These are phyloP conservation scores for Amanita thiersii DNA, from an alignment of 768 basidiomycete genomes.

Conservation along the genomic window DNA sequence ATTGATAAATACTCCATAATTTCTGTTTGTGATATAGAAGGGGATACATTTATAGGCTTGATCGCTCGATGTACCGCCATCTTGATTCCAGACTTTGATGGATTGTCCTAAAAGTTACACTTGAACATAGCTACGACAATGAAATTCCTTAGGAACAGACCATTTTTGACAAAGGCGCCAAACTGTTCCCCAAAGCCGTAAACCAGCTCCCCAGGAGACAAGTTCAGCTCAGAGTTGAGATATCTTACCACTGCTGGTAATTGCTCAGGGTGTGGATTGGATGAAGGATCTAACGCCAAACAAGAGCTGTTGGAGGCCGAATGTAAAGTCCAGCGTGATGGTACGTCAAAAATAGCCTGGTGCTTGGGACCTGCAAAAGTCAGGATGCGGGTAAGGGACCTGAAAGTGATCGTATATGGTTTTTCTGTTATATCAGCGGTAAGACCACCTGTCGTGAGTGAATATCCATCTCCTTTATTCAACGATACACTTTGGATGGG, in stretches of 20 bases:
- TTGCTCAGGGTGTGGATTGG: constrained; percentile 42
- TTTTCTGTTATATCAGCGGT: constrained; percentile 49
- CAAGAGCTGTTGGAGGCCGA: constrained; percentile 49
- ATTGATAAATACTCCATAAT: constrained; percentile 73
- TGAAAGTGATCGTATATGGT: constrained; percentile 57
- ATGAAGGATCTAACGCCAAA: constrained; percentile 46
- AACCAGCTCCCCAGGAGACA: constrained; percentile 62
- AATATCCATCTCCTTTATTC: constrained; percentile 20
- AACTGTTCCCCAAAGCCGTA: constrained; percentile 76
- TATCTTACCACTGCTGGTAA: constrained; percentile 38
- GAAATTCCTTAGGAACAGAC: constrained; percentile 24
- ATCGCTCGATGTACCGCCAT: constrained; percentile 66
- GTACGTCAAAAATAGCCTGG: constrained; percentile 49
- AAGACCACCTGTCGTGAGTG: constrained; percentile 39
- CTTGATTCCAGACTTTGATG: constrained; percentile 64
- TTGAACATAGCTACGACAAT: constrained; percentile 13
- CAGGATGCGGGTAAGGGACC: constrained; percentile 34
- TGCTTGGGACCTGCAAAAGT: constrained; percentile 47
- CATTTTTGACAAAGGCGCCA: constrained; percentile 69
- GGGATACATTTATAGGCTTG: constrained; percentile 64
- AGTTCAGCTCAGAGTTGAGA: constrained; percentile 50
- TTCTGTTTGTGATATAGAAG: constrained; percentile 62
- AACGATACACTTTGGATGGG: constrained; percentile 37
- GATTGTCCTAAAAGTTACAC: constrained; percentile 33
- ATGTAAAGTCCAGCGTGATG: constrained; percentile 40